Evolutionary conservation across 257 asterid genomes (phyloP).

Genomic region (Solanum pennellii): DNA sequence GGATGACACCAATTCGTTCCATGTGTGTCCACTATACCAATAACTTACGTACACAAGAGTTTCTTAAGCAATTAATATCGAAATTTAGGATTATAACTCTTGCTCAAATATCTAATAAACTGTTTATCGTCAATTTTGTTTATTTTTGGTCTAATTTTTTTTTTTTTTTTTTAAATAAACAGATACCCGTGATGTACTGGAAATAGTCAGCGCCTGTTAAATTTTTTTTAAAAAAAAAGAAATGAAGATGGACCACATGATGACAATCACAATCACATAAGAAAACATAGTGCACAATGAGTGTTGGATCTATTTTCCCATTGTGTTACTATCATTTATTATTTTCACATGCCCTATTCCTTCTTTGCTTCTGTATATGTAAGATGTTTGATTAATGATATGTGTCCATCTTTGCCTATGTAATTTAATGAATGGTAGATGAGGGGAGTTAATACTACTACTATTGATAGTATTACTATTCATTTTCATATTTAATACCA

Average conservation of each 20-base stretch:
- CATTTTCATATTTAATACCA: not conserved
- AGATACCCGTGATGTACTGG: not conserved
- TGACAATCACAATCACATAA: not conserved
- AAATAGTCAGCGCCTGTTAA: not conserved
- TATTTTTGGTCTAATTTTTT: too few relatives aligned
- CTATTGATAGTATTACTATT: not conserved
- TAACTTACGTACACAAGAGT: not conserved
- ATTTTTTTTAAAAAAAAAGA: not conserved
- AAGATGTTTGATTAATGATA: not conserved
- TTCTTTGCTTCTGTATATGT: not conserved
- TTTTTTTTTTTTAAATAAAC: not conserved
- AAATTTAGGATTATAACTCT: not conserved
- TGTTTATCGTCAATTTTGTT: not conserved
- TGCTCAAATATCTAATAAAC: not conserved
- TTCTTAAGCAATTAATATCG: not conserved
- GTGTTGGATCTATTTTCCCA: not conserved
- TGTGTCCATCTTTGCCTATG: not conserved
- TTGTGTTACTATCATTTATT: slow-evolving; percentile 10
- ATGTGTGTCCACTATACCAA: not conserved
- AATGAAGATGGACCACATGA: not conserved
- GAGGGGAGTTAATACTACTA: not conserved
- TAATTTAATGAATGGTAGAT: not conserved
- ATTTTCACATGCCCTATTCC: slow-evolving; percentile 14
- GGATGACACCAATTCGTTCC: not conserved
- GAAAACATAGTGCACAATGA: not conserved